These are phyloP conservation scores for Scleroderma bovista DNA, from an alignment of 768 basidiomycete species.

Conservation along the genomic window DNA sequence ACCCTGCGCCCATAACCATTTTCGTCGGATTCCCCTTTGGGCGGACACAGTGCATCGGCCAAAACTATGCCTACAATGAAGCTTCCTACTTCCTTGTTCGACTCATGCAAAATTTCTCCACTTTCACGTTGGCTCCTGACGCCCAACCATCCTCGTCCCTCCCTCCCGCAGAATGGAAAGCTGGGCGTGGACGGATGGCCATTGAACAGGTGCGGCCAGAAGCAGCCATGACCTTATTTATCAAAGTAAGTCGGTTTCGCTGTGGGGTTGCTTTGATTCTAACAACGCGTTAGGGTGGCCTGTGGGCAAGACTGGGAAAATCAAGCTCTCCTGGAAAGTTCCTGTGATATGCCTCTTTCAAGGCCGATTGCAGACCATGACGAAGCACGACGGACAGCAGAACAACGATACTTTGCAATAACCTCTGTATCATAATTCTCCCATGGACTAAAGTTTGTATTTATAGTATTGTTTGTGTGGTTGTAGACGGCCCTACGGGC, in stretches of 20 bases:
- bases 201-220: conserved; percentile 59
- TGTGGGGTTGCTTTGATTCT: neutral
- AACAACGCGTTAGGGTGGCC: conserved; percentile 38
- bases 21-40: neutral
- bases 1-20: neutral
- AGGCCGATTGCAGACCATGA: neutral
- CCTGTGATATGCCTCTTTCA: too few relatives aligned
- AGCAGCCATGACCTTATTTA: conserved; percentile 57
- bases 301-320: conserved; percentile 50
- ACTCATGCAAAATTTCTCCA: conserved; percentile 58
- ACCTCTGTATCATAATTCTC: too few relatives aligned
- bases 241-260: conserved; percentile 44
- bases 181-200: conserved; percentile 39
- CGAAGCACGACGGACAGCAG: neutral
- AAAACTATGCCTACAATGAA: conserved; percentile 75
- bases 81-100: conserved; percentile 68
- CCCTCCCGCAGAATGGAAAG: conserved; percentile 55
- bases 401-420: too few relatives aligned
- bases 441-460: too few relatives aligned
- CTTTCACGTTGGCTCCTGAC: conserved; percentile 55
- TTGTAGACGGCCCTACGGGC: too few relatives aligned
- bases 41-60: conserved; percentile 52
- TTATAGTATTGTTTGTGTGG: too few relatives aligned
- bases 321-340: neutral
- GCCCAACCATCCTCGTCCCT: conserved; percentile 56